Evolutionary conservation across 345 rosid genomes (phyloP).

Genomic region (Populus davidiana): DNA sequence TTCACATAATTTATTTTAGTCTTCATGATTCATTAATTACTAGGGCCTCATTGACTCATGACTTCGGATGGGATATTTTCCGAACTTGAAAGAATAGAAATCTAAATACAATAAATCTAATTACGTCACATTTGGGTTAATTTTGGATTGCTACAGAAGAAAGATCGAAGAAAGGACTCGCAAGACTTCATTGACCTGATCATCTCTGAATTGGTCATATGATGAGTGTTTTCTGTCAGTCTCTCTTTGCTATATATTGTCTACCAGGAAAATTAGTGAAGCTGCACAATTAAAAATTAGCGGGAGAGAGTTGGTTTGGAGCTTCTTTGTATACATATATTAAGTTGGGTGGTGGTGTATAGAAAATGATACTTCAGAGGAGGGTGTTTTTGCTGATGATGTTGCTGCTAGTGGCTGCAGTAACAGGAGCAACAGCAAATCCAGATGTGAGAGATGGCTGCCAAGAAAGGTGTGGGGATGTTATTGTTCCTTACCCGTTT

Average conservation of each 20-base stretch:
- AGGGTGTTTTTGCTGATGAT: background rate
- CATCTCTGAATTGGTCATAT: too few relatives aligned
- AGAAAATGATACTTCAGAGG: background rate
- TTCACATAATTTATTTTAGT: too few relatives aligned
- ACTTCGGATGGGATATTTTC: too few relatives aligned
- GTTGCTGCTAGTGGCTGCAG: background rate
- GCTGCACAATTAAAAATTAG: background rate
- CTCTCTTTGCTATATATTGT: background rate
- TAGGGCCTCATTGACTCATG: too few relatives aligned
- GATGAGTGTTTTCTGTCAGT: background rate
- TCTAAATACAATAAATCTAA: too few relatives aligned
- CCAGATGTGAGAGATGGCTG: background rate
- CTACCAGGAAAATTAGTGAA: background rate
- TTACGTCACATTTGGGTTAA: too few relatives aligned
- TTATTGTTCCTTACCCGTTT: slow-evolving; percentile 29
- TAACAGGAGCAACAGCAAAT: background rate
- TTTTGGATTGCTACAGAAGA: too few relatives aligned
- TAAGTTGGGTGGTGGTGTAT: background rate
- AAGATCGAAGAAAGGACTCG: too few relatives aligned
- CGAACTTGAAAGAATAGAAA: too few relatives aligned
- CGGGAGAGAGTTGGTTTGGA: background rate
- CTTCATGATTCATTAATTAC: too few relatives aligned
- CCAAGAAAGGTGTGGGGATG: slow-evolving; percentile 18
- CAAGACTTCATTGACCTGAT: too few relatives aligned
- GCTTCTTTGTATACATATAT: background rate